Base-by-base conservation (phyloP, 2,329 filamentous ascomycete genomes). In the Scolecobasidium constrictum region DNA sequence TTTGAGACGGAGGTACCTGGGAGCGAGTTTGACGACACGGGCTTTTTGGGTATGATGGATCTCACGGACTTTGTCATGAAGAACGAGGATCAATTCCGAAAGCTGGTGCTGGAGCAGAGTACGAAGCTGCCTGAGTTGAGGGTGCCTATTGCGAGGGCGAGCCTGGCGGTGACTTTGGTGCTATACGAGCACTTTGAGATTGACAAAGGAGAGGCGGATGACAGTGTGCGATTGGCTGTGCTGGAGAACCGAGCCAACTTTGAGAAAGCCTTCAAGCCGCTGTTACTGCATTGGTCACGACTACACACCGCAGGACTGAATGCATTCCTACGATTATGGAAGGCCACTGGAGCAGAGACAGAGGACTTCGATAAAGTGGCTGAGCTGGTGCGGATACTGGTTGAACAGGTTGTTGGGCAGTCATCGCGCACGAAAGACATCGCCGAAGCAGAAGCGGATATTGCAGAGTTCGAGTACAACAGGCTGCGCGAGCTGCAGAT, bases 11-110 rank as follows among this genome's bases (percentile, higher is more conserved):
- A 98, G 61, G 88, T 77, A 51, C 92, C 92, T 3, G 81, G 81
- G 1, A 73, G 74, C 53, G 92, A 98, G 52, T 96, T 98, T 56
- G 80, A 86, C 16, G 69, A 77, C 31, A 83, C 84, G 20, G 92
- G 92, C 0, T 96, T 88, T 58, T 64, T 98, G 42, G 92, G 92
- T 20, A 86, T 98, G 77, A 96, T 98, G 88, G 92, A 98, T 59
- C 64, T 98, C 54, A 86, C 87, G 2, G 88, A 96, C 60, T 98
- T 86, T 58, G 86, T 94, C 38, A 77, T 83, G 55, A 94, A 87
- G 57, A 81, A 94, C 56, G 86, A 94, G 59, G 88, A 95, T 56
- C 78, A 78, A 9, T 96, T 94, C 52, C 88, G 94, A 58, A 95
- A 94, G 64, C 71, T 94, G 52, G 51, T 98, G 13, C 68, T 95